Evolutionary conservation across 129 eudicot species (phyloP), one percentile per base, ranked within the genome.

Genomic region (Saussurea involucrata): DNA sequence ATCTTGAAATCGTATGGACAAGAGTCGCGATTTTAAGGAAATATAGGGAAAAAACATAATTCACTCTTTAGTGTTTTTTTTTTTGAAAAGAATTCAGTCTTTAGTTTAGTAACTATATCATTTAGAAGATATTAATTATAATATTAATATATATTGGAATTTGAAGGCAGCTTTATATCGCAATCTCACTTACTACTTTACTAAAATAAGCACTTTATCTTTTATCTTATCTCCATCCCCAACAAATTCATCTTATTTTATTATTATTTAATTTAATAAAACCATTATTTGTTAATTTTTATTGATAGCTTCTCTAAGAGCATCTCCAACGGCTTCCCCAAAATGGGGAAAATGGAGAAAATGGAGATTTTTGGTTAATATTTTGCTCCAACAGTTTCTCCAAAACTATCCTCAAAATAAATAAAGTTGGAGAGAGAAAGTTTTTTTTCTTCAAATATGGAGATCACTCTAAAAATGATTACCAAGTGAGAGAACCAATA

Each of bases 91-190:
- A n/a, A n/a, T n/a, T n/a, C n/a, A n/a, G n/a, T n/a, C n/a, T n/a
- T n/a, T 27, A 27, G 29, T 27, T 27, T 27, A 27, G 29, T 27
- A 27, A 46, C n/a, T 32, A 18, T 22, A 33, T 13, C n/a, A 32
- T 13, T 34, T 74, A 24, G 18, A 66, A 24, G n/a, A 13, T 31
- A 10, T 8, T 40, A 20, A 20, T 7, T 72, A 73, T 17, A 24
- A 66, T 57, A 18, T 37, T 57, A 65, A 33, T 28, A 73, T 73
- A 67, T 73, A 55, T 10, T 74, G 64, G 80, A 74, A 80, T 80
- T 74, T 80, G 75, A 46, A 80, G 79, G 75, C 84, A 73, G 84
- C 84, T 73, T 80, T 80, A 80, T 66, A 80, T 74, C 84, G 74
- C 79, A 55, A 74, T 67, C 80, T 57, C 70, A 36, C 37, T 74